Percentiles rank a stretch among this genome's conserved stretches.
phyloP scores from a whole-genome alignment of 2,329 filamentous ascomycete species.

The Aureobasidium sp. region DNA sequence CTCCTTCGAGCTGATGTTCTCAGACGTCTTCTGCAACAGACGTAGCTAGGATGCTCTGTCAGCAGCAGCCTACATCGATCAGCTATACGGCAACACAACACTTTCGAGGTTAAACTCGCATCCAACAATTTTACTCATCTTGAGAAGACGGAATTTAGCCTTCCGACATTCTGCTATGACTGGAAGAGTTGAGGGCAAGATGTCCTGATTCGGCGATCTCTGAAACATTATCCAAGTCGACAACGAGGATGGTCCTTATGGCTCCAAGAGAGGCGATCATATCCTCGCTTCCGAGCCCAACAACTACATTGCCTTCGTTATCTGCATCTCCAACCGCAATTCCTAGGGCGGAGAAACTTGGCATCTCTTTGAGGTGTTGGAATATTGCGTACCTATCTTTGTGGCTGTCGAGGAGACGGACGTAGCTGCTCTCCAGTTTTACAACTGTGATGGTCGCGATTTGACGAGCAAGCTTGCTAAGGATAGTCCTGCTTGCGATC shows the following conservation, averaged over 20 bases:
- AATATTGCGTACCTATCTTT: background rate
- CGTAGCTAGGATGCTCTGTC: too few species aligned
- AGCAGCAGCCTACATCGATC: too few species aligned
- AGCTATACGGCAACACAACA: too few species aligned
- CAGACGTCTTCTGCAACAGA: too few species aligned
- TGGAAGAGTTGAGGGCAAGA: too few species aligned
- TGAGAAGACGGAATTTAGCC: too few species aligned
- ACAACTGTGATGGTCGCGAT: constrained; percentile 2
- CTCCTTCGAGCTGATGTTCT: too few species aligned
- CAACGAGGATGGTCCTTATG: background rate
- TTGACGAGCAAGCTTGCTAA: background rate
- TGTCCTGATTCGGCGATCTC: background rate
- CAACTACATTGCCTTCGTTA: background rate
- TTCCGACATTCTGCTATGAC: background rate
- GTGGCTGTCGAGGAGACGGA: background rate
- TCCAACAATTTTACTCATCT: too few species aligned
- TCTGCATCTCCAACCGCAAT: background rate
- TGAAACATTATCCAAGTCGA: background rate
- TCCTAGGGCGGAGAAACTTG: background rate
- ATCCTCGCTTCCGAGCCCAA: background rate
- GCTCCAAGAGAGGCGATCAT: background rate
- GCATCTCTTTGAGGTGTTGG: background rate
- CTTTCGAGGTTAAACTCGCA: too few species aligned
- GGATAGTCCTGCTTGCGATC: background rate
- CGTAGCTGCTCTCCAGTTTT: background rate